Evolutionary conservation across 1,284 basidiomycete genomes (phyloP).

Genomic region (Ceraceosorus guamensis): DNA sequence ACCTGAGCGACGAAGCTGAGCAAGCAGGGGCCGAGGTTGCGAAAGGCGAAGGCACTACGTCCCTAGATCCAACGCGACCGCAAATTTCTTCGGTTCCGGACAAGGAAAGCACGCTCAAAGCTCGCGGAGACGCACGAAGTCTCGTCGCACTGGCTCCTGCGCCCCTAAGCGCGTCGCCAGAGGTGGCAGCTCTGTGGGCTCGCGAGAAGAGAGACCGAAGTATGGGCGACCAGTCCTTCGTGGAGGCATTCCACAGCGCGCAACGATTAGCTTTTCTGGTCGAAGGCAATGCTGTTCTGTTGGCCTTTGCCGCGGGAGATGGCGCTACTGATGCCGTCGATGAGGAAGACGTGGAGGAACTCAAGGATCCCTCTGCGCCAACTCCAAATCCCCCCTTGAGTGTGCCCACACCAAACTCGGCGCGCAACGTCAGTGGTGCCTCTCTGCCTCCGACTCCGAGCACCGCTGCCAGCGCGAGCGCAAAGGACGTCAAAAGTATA

Average conservation of each 20-base stretch:
- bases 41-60: too few relatives aligned
- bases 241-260: constrained; percentile 18
- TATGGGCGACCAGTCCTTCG: constrained; percentile 8
- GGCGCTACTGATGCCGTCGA: constrained; percentile 13
- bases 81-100: too few relatives aligned
- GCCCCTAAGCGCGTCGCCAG: constrained; percentile 24
- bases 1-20: too few relatives aligned
- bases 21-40: too few relatives aligned
- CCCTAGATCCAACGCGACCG: too few relatives aligned
- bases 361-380: neutral
- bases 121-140: too few relatives aligned
- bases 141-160: constrained; percentile 9
- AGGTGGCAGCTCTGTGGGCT: constrained; percentile 20
- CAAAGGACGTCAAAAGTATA: constrained; percentile 4
- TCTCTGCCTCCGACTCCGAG: constrained; percentile 8
- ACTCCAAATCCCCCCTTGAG: neutral
- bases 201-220: constrained; percentile 15
- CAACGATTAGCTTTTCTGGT: constrained; percentile 21
- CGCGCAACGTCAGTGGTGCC: neutral
- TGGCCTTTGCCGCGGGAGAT: constrained; percentile 19
- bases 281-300: constrained; percentile 16
- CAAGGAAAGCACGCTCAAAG: too few relatives aligned
- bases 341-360: neutral
- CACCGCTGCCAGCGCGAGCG: neutral
- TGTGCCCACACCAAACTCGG: too few relatives aligned